Percentiles rank a stretch among this genome's conserved stretches.
Conservation (phyloP, 768 basidiomycete genomes). For the Pulveroboletus ravenelii region DNA sequence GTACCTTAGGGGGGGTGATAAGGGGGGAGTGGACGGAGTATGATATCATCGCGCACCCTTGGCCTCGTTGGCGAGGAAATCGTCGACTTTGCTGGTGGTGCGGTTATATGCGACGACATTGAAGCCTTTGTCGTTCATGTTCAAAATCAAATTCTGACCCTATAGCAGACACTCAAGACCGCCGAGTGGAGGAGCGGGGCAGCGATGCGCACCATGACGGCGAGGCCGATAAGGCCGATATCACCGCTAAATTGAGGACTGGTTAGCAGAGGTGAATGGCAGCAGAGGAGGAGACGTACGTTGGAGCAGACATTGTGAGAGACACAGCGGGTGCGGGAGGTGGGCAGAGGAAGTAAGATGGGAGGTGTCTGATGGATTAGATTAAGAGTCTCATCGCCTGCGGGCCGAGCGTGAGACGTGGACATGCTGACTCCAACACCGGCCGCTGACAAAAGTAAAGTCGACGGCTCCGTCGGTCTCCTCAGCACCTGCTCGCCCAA, state of each 20-base stretch:
- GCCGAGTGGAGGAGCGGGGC: conserved; percentile 10
- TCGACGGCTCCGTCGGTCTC: neutral
- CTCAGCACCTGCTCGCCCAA: neutral
- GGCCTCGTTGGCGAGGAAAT: conserved; percentile 94
- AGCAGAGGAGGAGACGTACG: conserved; percentile 38
- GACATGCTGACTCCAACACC: conserved; percentile 8
- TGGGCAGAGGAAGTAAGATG: conserved; percentile 25
- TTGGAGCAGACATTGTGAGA: conserved; percentile 41
- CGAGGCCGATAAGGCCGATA: conserved; percentile 96
- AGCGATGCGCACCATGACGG: conserved; percentile 79
- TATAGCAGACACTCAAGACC: conserved; percentile 27
- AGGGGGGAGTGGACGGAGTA: conserved; percentile 13
- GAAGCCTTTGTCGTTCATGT: conserved; percentile 99
- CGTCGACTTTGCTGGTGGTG: conserved; percentile 92
- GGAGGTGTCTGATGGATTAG: conserved; percentile 25
- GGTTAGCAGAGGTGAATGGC: conserved; percentile 17
- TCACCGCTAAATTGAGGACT: conserved; percentile 62
- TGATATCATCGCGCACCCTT: conserved; percentile 66
- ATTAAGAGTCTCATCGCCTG: conserved; percentile 7
- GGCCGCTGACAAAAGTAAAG: conserved; percentile 4
- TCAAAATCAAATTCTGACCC: conserved; percentile 96
- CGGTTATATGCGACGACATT: conserved; percentile 97
- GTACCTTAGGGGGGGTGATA: conserved; percentile 58
- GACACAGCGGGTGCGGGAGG: conserved; percentile 32
- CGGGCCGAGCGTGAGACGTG: conserved; percentile 20